Evolutionary conservation across 2,329 filamentous ascomycete species (phyloP).

Genomic region (Epicoccum sorghinum): DNA sequence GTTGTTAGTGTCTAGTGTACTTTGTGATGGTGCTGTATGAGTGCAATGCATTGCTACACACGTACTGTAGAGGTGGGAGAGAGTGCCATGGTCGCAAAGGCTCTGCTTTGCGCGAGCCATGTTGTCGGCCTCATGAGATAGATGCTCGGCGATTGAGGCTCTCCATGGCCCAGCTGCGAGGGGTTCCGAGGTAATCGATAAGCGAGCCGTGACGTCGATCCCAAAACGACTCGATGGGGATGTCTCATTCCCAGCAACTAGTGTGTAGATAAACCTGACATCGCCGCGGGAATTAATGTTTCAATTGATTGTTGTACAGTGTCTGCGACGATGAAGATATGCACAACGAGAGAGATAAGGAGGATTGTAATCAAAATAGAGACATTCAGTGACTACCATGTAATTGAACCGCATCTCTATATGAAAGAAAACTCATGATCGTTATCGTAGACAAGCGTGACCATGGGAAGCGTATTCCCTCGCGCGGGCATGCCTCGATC

Average conservation of each 20-base stretch:
- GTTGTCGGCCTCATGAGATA: slow-evolving; percentile 29
- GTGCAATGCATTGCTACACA: background rate
- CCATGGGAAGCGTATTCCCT: slow-evolving; percentile 42
- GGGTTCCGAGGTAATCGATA: slow-evolving; percentile 21
- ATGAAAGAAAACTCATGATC: slow-evolving; percentile 47
- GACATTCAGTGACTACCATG: slow-evolving; percentile 35
- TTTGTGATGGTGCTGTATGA: background rate
- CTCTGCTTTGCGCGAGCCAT: slow-evolving; percentile 41
- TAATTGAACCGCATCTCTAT: slow-evolving; percentile 48
- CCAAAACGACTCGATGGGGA: background rate
- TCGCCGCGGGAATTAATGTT: no score
- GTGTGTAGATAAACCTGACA: no score
- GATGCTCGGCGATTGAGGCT: slow-evolving; percentile 12
- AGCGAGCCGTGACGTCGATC: slow-evolving; percentile 14
- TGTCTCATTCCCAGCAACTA: background rate
- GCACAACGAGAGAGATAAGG: no score
- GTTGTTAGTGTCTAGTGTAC: slow-evolving; percentile 15
- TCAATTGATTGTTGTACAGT: no score
- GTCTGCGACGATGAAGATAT: no score
- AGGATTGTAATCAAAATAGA: background rate
- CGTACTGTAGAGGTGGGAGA: slow-evolving; percentile 40
- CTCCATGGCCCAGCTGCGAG: slow-evolving; percentile 6
- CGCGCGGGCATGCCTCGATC: slow-evolving; percentile 43
- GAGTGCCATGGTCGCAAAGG: slow-evolving; percentile 36
- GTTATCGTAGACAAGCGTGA: slow-evolving; percentile 46